Evolutionary conservation across 208 protist species (phyloP), one percentile per base, ranked within the genome.

Genomic region (Trypanosoma vivax): DNA sequence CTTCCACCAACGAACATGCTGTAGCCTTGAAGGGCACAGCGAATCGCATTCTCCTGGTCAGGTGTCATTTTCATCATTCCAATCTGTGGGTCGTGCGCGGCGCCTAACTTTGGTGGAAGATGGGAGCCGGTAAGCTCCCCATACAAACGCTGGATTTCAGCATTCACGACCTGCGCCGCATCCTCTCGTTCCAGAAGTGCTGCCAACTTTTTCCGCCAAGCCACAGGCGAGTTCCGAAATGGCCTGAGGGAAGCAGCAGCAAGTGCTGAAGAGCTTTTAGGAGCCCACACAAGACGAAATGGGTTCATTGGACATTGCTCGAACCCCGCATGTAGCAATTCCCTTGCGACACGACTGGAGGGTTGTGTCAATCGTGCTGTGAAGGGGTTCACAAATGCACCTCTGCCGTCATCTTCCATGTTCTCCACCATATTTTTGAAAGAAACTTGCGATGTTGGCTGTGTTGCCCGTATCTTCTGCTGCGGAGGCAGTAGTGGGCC

Each of bases 1-100:
- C 80, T 85, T 29, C 90, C 90, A 31, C 85, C 89, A 53, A 95
- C 70, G 56, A 81, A 95, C 33, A 93, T 54, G 48, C 64, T 73
- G 58, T 80, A 79, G 11, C 88, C 88, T 3, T 63, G 64, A 60
- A 75, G 18, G 0, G 80, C 88, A 10, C 89, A 73, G 5, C 70
- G 45, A 16, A 88, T 49, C 16, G 73, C 76, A 29, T 89, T 70
- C 33, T 62, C 52, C 63, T 95, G 88, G 43, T 95, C 88, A 0
- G 39, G 62, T 16, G 88, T 95, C 37, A 95, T 76, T 33, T 46
- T 53, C 42, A 64, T 60, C 11, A 47, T 43, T 0, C 28, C 21
- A 9, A 78, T 34, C 47, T 64, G 23, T 11, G 72, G 71, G 56
- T 90, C 80, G 3, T 69, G 51, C 35, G 70, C 67, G 28, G 81